Base-by-base conservation (phyloP, 148 eudicot genomes). In the Persicaria tinctoria region DNA sequence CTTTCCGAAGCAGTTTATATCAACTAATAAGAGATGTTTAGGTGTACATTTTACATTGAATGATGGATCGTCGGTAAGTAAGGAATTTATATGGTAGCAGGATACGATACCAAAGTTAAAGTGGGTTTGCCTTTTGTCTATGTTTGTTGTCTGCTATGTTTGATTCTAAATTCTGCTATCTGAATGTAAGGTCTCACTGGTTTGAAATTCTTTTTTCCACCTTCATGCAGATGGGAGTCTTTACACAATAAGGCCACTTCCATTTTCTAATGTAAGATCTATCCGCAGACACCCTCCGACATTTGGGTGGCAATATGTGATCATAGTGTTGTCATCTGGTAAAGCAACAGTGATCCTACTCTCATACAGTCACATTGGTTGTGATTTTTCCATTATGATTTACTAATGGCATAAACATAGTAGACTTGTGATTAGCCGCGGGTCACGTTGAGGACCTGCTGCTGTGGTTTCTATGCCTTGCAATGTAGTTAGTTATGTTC, bases 281-380 rank as follows among this genome's bases (percentile, higher is more conserved):
- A 89, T 95, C 68, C 89, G 94, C 50, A 83, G 93, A 78, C 99
- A 95, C 83, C 83, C 89, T 82, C 99, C 97, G 3, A 75, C 96
- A 6, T 85, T 95, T 79, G 99, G 97, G 51, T 92, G 99, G 99
- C 96, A 90, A 75, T 95, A 92, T 74, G 72, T 92, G 46, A 95
- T 95, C 51, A 85, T 95, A 23, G 99, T 95, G 70, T 59, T 89
- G 79, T 87, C 93, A 79, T 90, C 96, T 73, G 97, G 97, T 92
- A 77, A 76, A 38, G 18, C 17, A 66, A 66, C 70, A 12, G 48
- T 66, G 17, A 4, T 66, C 17, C 14, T 66, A 8, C 44, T 66
- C 17, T 44, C 70, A 23, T 23, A 23, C 27, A 23, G 27, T 23
- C 27, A 38, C n/a, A 54, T 41, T 17, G n/a, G 47, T 13, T 44